Conservation (phyloP, 345 rosid species). For the Diplotaxis tenuifolia region DNA sequence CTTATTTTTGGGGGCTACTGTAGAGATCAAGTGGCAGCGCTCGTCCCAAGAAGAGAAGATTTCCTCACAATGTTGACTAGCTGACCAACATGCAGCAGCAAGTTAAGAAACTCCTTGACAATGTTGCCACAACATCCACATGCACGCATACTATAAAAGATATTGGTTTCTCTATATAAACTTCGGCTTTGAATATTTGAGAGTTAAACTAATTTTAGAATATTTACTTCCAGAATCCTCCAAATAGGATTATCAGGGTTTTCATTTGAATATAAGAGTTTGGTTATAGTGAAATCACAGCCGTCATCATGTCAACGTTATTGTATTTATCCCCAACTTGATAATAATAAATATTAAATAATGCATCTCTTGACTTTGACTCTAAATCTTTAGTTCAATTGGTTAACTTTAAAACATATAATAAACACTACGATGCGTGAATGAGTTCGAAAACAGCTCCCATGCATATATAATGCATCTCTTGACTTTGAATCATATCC, state of each 20-base stretch:
- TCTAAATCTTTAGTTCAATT: neutral
- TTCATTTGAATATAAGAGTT: neutral
- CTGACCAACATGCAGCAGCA: slow-evolving; percentile 26
- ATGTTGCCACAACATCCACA: slow-evolving; percentile 10
- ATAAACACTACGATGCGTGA: neutral
- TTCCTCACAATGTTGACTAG: slow-evolving; percentile 10
- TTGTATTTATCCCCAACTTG: neutral
- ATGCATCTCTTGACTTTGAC: no score
- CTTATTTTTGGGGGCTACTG: slow-evolving; percentile 13
- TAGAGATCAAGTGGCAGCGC: slow-evolving; percentile 20
- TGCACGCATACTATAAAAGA: neutral
- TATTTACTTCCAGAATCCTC: neutral
- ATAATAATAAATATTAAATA: neutral
- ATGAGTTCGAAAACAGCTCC: neutral
- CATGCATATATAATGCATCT: slow-evolving; percentile 9
- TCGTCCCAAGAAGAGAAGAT: slow-evolving; percentile 25
- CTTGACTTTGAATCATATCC: slow-evolving; percentile 11
- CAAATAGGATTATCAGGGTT: neutral
- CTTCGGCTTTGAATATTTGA: neutral
- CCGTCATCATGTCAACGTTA: neutral
- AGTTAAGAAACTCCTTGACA: slow-evolving; percentile 28
- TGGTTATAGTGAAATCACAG: neutral
- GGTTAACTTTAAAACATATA: neutral
- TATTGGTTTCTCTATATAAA: neutral
- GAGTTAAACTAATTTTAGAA: neutral